A percentile compares a stretch with the other conserved stretches of the same genome.
These are phyloP conservation scores for Singerocomus rubriflavus DNA, from an alignment of 1,284 basidiomycete genomes.

Conservation along the genomic window DNA sequence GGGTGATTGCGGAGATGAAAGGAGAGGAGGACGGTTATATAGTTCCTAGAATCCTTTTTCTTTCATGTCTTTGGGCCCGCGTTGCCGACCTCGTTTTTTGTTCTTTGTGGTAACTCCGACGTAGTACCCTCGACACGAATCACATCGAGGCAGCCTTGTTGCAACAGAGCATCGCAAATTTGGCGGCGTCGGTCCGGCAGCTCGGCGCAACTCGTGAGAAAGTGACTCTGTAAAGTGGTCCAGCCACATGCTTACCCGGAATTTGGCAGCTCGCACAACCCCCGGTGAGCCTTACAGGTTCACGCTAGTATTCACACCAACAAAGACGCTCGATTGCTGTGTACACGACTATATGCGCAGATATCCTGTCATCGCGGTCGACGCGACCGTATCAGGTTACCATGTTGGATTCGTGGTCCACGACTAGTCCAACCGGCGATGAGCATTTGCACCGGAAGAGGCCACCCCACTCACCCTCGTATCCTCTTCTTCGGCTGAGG, in stretches of 20 bases:
- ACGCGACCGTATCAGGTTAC: constrained; percentile 69
- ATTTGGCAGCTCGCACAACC: constrained; percentile 13
- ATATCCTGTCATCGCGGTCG: constrained; percentile 33
- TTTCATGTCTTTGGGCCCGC: constrained; percentile 38
- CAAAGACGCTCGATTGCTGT: constrained; percentile 14
- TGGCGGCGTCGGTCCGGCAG: constrained; percentile 12
- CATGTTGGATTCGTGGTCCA: constrained; percentile 70
- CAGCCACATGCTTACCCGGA: constrained; percentile 24
- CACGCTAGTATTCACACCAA: constrained; percentile 14
- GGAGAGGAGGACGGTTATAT: constrained; percentile 27
- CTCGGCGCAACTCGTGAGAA: constrained; percentile 26
- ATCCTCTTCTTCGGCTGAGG: constrained; percentile 68
- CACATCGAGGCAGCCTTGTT: constrained; percentile 37
- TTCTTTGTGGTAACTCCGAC: constrained; percentile 40
- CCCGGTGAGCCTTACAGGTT: constrained; percentile 15
- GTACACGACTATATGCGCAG: constrained; percentile 14
- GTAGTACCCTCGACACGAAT: constrained; percentile 31
- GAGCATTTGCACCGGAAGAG: background rate
- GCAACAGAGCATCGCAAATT: constrained; percentile 22
- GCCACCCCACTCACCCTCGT: constrained; percentile 55
- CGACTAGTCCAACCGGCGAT: constrained; percentile 34
- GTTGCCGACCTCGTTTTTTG: constrained; percentile 41
- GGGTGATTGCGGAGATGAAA: constrained; percentile 18
- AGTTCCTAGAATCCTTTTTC: constrained; percentile 30
- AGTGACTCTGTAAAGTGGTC: constrained; percentile 29